A percentile compares a stretch with the other conserved stretches of the same genome.
phyloP scores from a whole-genome alignment of 768 basidiomycete genomes.

The Agaricus blazei region DNA sequence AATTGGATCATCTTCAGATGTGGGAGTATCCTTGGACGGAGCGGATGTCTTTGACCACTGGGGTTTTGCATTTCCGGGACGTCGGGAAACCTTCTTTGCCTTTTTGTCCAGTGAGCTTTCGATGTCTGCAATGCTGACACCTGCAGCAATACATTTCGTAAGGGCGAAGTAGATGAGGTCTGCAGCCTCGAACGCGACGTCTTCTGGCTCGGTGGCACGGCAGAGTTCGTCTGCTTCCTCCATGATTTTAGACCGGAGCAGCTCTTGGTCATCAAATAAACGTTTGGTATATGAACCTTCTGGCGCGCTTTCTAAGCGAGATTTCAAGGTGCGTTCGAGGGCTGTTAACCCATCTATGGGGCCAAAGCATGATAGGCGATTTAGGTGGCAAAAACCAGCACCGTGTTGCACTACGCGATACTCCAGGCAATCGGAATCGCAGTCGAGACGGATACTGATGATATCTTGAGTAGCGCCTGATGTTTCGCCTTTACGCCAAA shows the following conservation, averaged over 20 bases:
- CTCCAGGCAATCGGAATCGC: constrained; percentile 89
- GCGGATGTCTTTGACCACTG: constrained; percentile 46
- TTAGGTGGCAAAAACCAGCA: constrained; percentile 90
- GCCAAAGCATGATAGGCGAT: constrained; percentile 88
- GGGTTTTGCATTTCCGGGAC: constrained; percentile 90
- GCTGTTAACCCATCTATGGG: constrained; percentile 70
- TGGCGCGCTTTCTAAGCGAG: constrained; percentile 71
- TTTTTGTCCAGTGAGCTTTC: constrained; percentile 81
- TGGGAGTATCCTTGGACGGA: constrained; percentile 12
- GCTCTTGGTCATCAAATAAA: constrained; percentile 73
- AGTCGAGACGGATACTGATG: constrained; percentile 78
- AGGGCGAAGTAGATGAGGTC: constrained; percentile 93
- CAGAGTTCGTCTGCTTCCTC: constrained; percentile 99
- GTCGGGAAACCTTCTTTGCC: constrained; percentile 78
- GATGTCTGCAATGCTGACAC: constrained; percentile 79
- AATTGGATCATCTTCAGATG: constrained; percentile 44
- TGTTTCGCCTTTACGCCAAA: constrained; percentile 97
- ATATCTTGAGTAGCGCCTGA: constrained; percentile 92
- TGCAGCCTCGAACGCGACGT: constrained; percentile 92
- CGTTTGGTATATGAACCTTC: constrained; percentile 89
- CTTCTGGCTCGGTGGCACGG: constrained; percentile 66
- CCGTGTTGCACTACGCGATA: constrained; percentile 89
- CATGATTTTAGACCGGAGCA: constrained; percentile 93
- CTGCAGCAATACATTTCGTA: constrained; percentile 76
- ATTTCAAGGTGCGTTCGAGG: constrained; percentile 73